Conservation (phyloP, 2,329 filamentous ascomycete species). For the Fusarium nurragi region DNA sequence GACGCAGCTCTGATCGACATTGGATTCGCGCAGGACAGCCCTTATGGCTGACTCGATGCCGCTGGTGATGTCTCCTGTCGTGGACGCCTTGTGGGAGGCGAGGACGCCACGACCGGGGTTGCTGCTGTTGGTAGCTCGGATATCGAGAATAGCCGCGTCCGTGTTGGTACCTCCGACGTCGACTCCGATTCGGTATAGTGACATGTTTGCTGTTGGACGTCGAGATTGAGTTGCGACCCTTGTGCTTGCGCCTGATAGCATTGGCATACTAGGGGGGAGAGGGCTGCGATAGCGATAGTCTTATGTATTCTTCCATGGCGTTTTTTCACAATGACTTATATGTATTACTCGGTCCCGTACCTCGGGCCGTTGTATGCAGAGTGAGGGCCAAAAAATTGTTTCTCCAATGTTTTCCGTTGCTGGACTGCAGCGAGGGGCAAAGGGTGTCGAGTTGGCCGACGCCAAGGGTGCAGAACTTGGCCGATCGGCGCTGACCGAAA, state of each 20-base stretch:
- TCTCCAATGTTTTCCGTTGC: slow-evolving; percentile 19
- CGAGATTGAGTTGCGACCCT: not conserved
- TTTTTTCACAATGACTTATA: not conserved
- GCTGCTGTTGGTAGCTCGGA: slow-evolving; percentile 48
- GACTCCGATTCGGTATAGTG: slow-evolving; percentile 56
- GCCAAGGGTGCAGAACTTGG: slow-evolving; percentile 16
- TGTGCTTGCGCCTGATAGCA: slow-evolving; percentile 7
- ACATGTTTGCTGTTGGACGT: slow-evolving; percentile 40
- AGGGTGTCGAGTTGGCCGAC: slow-evolving; percentile 18
- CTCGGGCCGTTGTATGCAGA: not conserved
- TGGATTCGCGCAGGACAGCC: slow-evolving; percentile 52
- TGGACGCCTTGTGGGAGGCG: slow-evolving; percentile 60
- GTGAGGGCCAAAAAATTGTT: not conserved
- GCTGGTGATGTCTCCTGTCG: slow-evolving; percentile 60
- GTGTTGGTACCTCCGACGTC: slow-evolving; percentile 55
- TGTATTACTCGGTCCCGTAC: too few relatives aligned
- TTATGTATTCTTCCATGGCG: not conserved
- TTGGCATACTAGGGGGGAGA: not conserved
- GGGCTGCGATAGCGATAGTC: not conserved
- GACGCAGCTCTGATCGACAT: slow-evolving; percentile 51
- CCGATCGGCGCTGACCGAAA: not conserved
- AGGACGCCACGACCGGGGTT: slow-evolving; percentile 53
- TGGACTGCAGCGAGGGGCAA: not conserved
- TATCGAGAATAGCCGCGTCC: slow-evolving; percentile 57
- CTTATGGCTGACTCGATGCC: slow-evolving; percentile 59